A percentile compares a stretch with the other conserved stretches of the same genome.
phyloP scores from a whole-genome alignment of 2,329 filamentous ascomycete genomes.

The Aschersonia sp. region DNA sequence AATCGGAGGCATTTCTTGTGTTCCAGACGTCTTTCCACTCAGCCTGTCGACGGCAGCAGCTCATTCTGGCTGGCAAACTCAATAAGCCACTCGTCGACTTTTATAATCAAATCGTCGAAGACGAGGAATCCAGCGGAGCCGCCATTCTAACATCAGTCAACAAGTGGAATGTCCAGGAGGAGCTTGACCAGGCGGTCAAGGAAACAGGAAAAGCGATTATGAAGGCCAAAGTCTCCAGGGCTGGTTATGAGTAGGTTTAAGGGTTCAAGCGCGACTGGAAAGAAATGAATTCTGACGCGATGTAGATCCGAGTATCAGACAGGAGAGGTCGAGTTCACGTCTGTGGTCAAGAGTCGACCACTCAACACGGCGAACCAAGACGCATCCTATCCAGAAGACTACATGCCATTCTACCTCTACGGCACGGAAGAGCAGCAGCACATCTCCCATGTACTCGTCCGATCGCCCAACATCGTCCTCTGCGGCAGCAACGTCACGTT shows the following conservation, averaged over 20 bases:
- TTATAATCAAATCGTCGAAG: neutral
- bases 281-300: neutral
- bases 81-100: slow-evolving; percentile 9
- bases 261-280: neutral
- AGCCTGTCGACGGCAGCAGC: slow-evolving; percentile 24
- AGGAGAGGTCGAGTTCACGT: neutral
- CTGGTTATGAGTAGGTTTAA: slow-evolving; percentile 8
- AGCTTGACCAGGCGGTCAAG: neutral
- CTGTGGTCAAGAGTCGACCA: neutral
- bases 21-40: slow-evolving; percentile 23
- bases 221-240: slow-evolving; percentile 10
- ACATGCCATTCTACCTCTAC: slow-evolving; percentile 31
- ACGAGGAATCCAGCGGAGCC: neutral
- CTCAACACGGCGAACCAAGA: slow-evolving; percentile 10
- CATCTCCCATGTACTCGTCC: slow-evolving; percentile 28
- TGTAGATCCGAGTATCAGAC: neutral
- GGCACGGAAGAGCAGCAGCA: slow-evolving; percentile 18
- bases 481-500: slow-evolving; percentile 11
- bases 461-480: slow-evolving; percentile 24
- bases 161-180: neutral
- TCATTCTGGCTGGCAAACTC: slow-evolving; percentile 15
- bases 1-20: slow-evolving; percentile 14
- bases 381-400: slow-evolving; percentile 15
- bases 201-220: slow-evolving; percentile 5
- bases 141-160: neutral